Evolutionary conservation across 306 rosid species (phyloP), one percentile per base, ranked within the genome.

Genomic region (Rubus parviflorus): DNA sequence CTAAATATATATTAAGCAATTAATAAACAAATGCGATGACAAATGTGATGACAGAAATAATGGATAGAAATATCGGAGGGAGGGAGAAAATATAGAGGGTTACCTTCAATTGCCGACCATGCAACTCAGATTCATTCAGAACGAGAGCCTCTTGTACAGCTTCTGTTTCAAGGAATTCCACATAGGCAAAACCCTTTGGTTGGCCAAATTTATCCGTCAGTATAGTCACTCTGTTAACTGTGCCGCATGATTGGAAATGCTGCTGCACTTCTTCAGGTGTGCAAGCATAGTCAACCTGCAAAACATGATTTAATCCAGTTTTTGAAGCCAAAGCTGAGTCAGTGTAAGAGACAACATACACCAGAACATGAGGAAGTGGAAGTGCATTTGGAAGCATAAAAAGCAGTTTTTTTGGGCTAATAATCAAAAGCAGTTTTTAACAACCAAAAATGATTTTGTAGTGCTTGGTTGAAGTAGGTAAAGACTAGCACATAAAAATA

Each of bases 201-300:
- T 95, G 95, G 71, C 97, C 97, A 79, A 83, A 88, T 83, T 94
- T 94, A 83, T 94, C 98, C 3, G 97, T 92, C 81, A 92, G 85
- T 79, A 90, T 94, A 35, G 97, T 92, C 79, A 92, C 97, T 80
- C 97, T 85, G 86, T 94, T 94, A 68, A 92, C 97, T 3, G 97
- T 94, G 51, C 97, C 98, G 63, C 97, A 92, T 72, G 97, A 92
- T 77, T 94, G 97, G 81, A 92, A 92, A 87, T 92, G 98, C 85
- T 89, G 95, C 86, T 94, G 97, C 83, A 92, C 98, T 89, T 95
- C 98, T 85, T 95, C 97, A 82, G 98, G 98, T 5, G 98, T 92
- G 88, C 98, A 94, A 49, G 97, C 94, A 83, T 90, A 92, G 84
- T 92, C 98, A 79, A 92, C 98, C 98, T 94, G 86, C 76, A 84